phyloP scores from a whole-genome alignment of 495 filamentous ascomycete genomes.

The Durotheca rogersii region DNA sequence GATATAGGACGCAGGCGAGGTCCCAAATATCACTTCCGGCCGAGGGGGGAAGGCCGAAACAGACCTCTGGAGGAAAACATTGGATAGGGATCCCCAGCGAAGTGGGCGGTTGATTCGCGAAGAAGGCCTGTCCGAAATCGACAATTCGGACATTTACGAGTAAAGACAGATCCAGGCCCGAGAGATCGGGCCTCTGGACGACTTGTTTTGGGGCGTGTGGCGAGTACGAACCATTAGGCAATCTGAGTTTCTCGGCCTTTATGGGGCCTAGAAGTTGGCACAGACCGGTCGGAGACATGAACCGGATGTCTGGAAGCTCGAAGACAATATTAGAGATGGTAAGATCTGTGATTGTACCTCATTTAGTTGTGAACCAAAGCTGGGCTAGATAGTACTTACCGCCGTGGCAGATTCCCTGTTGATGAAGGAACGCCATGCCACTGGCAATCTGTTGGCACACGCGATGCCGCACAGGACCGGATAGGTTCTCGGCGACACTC shows the following conservation, averaged over 20 bases:
- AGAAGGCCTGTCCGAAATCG: not conserved
- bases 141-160: not conserved
- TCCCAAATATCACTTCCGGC: not conserved
- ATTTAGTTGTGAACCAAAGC: not conserved
- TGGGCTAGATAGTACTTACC: not conserved
- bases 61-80: not conserved
- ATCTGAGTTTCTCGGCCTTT: not conserved
- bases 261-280: not conserved
- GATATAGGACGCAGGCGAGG: not conserved
- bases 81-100: not conserved
- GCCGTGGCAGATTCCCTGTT: not conserved
- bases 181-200: not conserved
- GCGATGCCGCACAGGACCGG: not conserved
- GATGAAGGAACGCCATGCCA: not conserved
- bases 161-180: not conserved
- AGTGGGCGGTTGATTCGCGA: not conserved
- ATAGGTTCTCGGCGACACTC: not conserved
- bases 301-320: not conserved
- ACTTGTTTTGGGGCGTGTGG: not conserved
- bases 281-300: not conserved
- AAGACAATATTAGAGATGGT: not conserved
- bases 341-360: not conserved
- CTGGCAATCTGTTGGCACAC: constrained; percentile 1
- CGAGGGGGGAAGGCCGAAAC: not conserved
- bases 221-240: not conserved